Evolutionary conservation across 2,329 filamentous ascomycete genomes (phyloP), one percentile per base, ranked within the genome.

Genomic region (Nannizzia gypsea): DNA sequence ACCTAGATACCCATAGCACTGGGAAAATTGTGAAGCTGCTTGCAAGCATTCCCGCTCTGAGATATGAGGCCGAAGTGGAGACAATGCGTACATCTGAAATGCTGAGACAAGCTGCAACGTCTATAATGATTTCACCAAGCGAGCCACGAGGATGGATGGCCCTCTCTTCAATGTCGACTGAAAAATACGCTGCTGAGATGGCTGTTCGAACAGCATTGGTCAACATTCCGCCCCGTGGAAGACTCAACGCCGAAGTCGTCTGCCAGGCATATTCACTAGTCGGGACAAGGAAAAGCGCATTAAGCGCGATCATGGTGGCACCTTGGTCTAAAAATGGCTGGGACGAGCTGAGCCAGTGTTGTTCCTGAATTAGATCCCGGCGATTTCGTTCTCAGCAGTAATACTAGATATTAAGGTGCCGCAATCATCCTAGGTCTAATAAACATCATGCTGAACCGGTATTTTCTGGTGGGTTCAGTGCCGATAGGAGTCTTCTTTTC

Each of bases 101-200:
- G 48, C 69, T 84, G 38, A 77, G 80, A 1, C 86, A 93, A 73
- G 82, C 88, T 0, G 85, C 89, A 67, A 83, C 80, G 15, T 86
- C 90, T 59, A 82, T 96, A 17, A 87, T 96, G 82, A 80, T 96
- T 22, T 82, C 88, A 56, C 93, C 93, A 0, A 80, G 86, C 61
- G 81, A 90, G 61, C 84, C 90, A 0, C 83, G 88, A 58, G 89
- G 90, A 0, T 99, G 93, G 93, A 81, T 83, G 46, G 80, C 87
- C 57, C 77, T 97, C 24, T 84, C 88, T 0, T 79, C 83, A 40
- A 72, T 81, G 0, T 81, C 80, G 0, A 81, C 80, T 1, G 74
- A 78, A 46, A 66, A 70, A 3, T 80, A 80, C 65, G 77, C 81
- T 6, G 86, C 88, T 2, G 83, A 88, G 65, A 90, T 96, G 84